A percentile compares a stretch with the other conserved stretches of the same genome.
phyloP scores from a whole-genome alignment of 2,329 filamentous ascomycete species.

The Hypoxylon rubiginosum region DNA sequence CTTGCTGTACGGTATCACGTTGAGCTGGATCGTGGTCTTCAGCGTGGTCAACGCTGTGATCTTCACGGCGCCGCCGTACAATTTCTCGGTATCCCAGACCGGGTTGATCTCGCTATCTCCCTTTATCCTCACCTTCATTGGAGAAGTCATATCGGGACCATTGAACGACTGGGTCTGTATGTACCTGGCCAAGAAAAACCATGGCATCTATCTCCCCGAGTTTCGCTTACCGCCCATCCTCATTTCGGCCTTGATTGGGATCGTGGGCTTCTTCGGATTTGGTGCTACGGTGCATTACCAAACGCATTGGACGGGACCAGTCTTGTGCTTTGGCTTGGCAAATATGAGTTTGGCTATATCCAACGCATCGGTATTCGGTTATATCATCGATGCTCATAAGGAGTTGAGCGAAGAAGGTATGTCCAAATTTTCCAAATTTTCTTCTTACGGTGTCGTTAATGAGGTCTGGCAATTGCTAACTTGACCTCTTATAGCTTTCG shows the following conservation, averaged over 20 bases:
- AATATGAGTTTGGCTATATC: constrained; percentile 63
- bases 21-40: constrained; percentile 60
- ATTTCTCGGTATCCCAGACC: constrained; percentile 63
- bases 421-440: no score
- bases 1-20: constrained; percentile 60
- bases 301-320: constrained; percentile 63
- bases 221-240: constrained; percentile 60
- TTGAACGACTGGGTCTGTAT: constrained; percentile 61
- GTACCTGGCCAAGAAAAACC: constrained; percentile 62
- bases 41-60: constrained; percentile 64
- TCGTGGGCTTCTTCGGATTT: constrained; percentile 63
- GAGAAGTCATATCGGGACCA: constrained; percentile 60
- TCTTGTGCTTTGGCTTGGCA: constrained; percentile 62
- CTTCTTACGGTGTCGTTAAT: neutral
- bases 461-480: constrained; percentile 7
- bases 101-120: constrained; percentile 66
- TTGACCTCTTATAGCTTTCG: constrained; percentile 55
- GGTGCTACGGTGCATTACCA: constrained; percentile 60
- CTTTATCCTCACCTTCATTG: constrained; percentile 62
- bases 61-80: constrained; percentile 64
- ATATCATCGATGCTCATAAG: constrained; percentile 63
- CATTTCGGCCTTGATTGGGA: constrained; percentile 57
- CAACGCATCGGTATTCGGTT: constrained; percentile 63
- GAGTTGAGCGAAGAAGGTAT: constrained; percentile 59
- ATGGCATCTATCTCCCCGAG: constrained; percentile 67